Base-by-base conservation (phyloP, 768 basidiomycete species). In the Xerocomus brunneocitrinus region DNA sequence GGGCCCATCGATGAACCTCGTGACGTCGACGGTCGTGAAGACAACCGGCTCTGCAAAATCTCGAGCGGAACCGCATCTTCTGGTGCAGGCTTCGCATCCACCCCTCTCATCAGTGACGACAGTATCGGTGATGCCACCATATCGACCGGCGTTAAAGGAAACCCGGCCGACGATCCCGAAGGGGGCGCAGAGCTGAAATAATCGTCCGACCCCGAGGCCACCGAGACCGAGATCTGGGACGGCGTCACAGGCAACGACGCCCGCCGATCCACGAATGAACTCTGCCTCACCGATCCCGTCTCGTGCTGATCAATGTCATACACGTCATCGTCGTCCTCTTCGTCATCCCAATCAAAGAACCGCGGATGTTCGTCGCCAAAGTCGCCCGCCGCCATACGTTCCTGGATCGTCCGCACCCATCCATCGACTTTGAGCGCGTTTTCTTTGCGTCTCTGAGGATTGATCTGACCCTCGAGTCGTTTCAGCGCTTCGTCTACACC, bases 401-500 rank as follows among this genome's bases (percentile, higher is more conserved):
- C 79, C 59, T 81, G 82, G 32, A 91, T 85, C 10, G 79, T 79
- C 57, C 80, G 79, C 45, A 91, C 82, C 91, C 91, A 92, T 3
- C 83, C 82, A 64, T 92, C 84, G 4, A 94, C 89, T 66, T 91
- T 91, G 45, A 77, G 76, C 34, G 79, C 79, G 61, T 85, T 90
- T 59, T 83, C 87, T 57, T 81, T 75, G 64, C 87, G 81, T 62
- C 80, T 79, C 55, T 82, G 74, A 0, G 79, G 79, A 66, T 91
- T 91, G 50, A 94, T 89, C 65, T 91, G 84, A 0, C 92, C 94
- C 68, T 95, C 92, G 36, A 97, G 77, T 12, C 87, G 75, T 24
- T 79, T 75, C 57, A 97, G 67, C 16, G 94, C 92, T 7, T 83
- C 88, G 31, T 92, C 91, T 16, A 89, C 86, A 60, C 89, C 91